Percentiles rank a stretch among this genome's conserved stretches.
Evolutionary conservation across 148 eudicot species (phyloP).

Genomic region (Rhododendron ferrugineum): DNA sequence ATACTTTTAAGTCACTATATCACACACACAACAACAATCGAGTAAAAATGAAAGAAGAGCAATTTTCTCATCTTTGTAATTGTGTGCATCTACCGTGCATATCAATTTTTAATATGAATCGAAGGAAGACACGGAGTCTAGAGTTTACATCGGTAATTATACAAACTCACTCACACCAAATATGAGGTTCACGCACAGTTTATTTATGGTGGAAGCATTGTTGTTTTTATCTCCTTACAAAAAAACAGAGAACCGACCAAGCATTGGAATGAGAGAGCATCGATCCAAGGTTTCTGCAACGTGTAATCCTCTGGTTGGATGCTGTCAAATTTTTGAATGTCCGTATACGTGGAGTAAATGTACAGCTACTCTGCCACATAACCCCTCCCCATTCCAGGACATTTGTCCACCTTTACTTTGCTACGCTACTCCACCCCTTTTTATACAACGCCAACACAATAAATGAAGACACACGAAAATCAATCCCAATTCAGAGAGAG

Average conservation of each 20-base stretch:
- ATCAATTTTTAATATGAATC: too few species aligned
- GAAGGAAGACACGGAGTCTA: too few species aligned
- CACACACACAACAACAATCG: too few species aligned
- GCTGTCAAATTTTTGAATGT: not conserved
- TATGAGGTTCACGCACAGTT: too few species aligned
- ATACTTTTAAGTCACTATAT: too few species aligned
- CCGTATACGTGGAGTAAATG: not conserved
- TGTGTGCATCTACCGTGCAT: too few species aligned
- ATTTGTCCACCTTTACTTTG: not conserved
- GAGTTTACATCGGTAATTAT: too few species aligned
- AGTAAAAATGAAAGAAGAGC: too few species aligned
- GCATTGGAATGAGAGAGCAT: constrained; percentile 8
- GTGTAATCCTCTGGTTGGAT: not conserved
- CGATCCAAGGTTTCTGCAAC: not conserved
- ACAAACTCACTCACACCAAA: too few species aligned
- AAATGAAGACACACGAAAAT: not conserved
- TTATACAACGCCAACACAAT: not conserved
- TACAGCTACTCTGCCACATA: not conserved
- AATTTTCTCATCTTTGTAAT: too few species aligned
- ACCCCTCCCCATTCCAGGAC: not conserved
- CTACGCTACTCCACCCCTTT: not conserved
- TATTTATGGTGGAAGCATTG: too few species aligned
- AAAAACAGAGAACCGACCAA: not conserved
- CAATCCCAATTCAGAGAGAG: not conserved
- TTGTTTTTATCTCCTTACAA: too few species aligned